Evolutionary conservation across 2,329 filamentous ascomycete species (phyloP).

Genomic region (Geosmithia morbida): DNA sequence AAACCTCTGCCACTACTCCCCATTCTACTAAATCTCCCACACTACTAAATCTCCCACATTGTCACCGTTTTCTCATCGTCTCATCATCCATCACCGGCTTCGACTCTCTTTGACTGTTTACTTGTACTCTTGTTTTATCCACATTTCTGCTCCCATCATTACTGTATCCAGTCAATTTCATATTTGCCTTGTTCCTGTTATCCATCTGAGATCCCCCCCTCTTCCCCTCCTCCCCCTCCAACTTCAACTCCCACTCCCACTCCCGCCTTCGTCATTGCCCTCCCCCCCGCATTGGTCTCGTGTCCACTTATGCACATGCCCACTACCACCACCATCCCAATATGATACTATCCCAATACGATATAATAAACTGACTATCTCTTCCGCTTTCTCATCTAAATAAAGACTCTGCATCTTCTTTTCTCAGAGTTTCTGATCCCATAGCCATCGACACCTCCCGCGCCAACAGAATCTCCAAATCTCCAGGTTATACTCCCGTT

Average conservation of each 20-base stretch:
- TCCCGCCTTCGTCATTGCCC: neutral
- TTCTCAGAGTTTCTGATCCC: slow-evolving; percentile 22
- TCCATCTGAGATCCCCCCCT: too few relatives aligned
- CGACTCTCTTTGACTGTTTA: too few relatives aligned
- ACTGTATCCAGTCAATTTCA: too few relatives aligned
- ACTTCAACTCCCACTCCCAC: neutral
- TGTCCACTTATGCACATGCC: neutral
- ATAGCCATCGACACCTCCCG: slow-evolving; percentile 37
- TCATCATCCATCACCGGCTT: too few relatives aligned
- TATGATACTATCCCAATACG: too few relatives aligned
- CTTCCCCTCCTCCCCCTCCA: neutral
- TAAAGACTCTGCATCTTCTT: slow-evolving; percentile 6
- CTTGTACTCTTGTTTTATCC: too few relatives aligned
- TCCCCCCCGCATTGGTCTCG: neutral
- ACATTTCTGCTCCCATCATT: too few relatives aligned
- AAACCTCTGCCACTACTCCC: too few relatives aligned
- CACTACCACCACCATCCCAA: neutral
- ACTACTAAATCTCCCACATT: too few relatives aligned
- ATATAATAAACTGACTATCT: neutral
- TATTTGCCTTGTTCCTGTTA: too few relatives aligned
- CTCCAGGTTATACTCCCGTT: slow-evolving; percentile 26
- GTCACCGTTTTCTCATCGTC: too few relatives aligned
- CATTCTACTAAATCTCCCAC: too few relatives aligned
- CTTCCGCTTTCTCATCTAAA: neutral
- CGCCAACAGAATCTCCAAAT: slow-evolving; percentile 20